Evolutionary conservation across 176 grass and related monocot genomes (phyloP).

Genomic region (Triticum turgidum): DNA sequence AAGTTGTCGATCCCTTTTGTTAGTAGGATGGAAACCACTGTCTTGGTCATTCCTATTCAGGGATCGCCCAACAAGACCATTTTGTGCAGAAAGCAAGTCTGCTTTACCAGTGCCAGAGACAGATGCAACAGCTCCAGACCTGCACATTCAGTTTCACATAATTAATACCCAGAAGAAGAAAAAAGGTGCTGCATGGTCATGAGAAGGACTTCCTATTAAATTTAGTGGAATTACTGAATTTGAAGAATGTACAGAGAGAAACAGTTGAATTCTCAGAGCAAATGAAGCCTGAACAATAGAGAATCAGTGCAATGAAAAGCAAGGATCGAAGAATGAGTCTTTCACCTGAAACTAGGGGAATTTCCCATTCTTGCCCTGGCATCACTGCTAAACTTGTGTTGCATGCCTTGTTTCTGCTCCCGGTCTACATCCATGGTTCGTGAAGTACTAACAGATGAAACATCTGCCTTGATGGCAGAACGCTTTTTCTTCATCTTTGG

Average conservation of each 20-base stretch:
- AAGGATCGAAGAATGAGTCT: conserved; percentile 16
- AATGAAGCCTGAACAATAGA: conserved; percentile 37
- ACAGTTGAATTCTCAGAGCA: conserved; percentile 9
- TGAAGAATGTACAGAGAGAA: conserved; percentile 28
- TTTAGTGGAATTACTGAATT: conserved; percentile 19
- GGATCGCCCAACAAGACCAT: conserved; percentile 52
- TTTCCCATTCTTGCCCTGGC: conserved; percentile 50
- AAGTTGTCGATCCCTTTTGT: conserved; percentile 64
- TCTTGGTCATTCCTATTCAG: conserved; percentile 71
- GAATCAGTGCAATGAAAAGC: conserved; percentile 29
- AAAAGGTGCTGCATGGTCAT: not conserved
- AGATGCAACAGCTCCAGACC: conserved; percentile 53
- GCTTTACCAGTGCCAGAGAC: conserved; percentile 47
- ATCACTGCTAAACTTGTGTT: conserved; percentile 64
- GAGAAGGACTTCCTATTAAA: conserved; percentile 11
- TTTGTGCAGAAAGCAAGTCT: conserved; percentile 70
- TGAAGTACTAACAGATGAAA: conserved; percentile 45
- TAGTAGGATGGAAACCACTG: conserved; percentile 49
- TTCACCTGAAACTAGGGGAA: conserved; percentile 68
- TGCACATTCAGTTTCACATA: conserved; percentile 45
- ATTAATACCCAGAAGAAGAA: conserved; percentile 24
- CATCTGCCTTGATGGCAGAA: conserved; percentile 71
- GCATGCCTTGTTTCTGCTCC: conserved; percentile 66
- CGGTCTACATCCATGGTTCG: conserved; percentile 56
- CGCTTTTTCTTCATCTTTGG: conserved; percentile 88